Percentiles rank a stretch among this genome's conserved stretches.
Conservation (phyloP, 257 asterid genomes). For the Rehmannia glutinosa region DNA sequence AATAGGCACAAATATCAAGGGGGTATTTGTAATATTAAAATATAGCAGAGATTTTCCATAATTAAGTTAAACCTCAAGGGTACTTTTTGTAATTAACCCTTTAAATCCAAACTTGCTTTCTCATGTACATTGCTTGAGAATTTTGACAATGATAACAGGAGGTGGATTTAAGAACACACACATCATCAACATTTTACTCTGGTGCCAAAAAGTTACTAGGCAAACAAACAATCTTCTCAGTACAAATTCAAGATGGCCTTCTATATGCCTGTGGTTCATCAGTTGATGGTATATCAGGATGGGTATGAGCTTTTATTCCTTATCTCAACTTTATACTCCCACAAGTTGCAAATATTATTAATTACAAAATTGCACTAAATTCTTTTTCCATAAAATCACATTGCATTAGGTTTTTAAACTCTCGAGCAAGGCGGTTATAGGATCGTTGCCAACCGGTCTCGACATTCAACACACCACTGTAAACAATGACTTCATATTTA, state of each 20-base stretch:
- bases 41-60: too few species aligned
- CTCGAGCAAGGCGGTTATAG: conserved; percentile 60
- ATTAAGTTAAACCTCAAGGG: too few species aligned
- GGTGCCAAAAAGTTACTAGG: conserved; percentile 68
- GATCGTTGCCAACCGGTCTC: conserved; percentile 42
- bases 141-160: conserved; percentile 41
- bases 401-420: conserved; percentile 57
- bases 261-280: conserved; percentile 55
- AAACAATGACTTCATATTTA: conserved; percentile 58
- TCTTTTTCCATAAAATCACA: too few species aligned
- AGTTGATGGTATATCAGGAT: conserved; percentile 73
- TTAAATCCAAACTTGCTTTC: background rate
- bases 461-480: conserved; percentile 50
- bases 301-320: conserved; percentile 35
- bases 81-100: too few species aligned
- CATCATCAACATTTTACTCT: conserved; percentile 51
- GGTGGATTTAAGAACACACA: conserved; percentile 53
- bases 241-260: conserved; percentile 42
- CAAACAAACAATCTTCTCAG: conserved; percentile 58
- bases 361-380: background rate
- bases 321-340: background rate
- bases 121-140: background rate
- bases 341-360: background rate
- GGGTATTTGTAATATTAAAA: too few species aligned
- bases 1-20: too few species aligned